Conservation (phyloP, 23 red algal genomes). For the Gracilaria caudata region DNA sequence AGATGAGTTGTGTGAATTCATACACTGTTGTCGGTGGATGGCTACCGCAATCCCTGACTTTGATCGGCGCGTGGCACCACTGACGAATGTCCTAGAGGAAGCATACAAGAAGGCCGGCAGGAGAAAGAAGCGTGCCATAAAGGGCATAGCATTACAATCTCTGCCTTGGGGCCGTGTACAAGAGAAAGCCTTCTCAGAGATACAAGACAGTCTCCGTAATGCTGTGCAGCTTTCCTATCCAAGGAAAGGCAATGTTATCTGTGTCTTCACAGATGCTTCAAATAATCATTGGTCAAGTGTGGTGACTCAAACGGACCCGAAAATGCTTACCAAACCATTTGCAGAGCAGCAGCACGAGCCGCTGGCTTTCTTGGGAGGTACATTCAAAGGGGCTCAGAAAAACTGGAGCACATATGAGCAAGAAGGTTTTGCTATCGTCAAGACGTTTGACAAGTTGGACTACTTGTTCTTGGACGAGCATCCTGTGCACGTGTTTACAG, state of each 20-base stretch:
- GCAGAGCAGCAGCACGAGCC: conserved; percentile 7
- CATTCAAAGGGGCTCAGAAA: not conserved
- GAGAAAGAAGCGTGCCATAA: conserved; percentile 15
- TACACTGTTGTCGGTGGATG: conserved; percentile 59
- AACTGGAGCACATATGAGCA: conserved; percentile 18
- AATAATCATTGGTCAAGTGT: conserved; percentile 4
- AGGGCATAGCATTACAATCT: not conserved
- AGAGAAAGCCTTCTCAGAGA: not conserved
- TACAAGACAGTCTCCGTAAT: conserved; percentile 28
- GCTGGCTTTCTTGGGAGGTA: not conserved
- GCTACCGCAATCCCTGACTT: not conserved
- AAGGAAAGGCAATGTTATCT: not conserved
- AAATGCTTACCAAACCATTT: not conserved
- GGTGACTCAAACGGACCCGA: not conserved
- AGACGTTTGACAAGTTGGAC: conserved; percentile 27
- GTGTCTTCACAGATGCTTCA: not conserved
- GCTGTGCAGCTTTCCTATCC: conserved; percentile 3
- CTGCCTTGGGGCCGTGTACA: conserved; percentile 19
- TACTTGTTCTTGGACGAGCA: conserved; percentile 23
- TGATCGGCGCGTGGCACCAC: not conserved
- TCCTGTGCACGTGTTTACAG: conserved; percentile 3
- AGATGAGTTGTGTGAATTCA: conserved; percentile 41
- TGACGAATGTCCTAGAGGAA: conserved; percentile 5
- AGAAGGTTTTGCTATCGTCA: conserved; percentile 5
- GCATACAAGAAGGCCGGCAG: conserved; percentile 18